Base-by-base conservation (phyloP, 495 filamentous ascomycete species). In the Penicillium nucicola region DNA sequence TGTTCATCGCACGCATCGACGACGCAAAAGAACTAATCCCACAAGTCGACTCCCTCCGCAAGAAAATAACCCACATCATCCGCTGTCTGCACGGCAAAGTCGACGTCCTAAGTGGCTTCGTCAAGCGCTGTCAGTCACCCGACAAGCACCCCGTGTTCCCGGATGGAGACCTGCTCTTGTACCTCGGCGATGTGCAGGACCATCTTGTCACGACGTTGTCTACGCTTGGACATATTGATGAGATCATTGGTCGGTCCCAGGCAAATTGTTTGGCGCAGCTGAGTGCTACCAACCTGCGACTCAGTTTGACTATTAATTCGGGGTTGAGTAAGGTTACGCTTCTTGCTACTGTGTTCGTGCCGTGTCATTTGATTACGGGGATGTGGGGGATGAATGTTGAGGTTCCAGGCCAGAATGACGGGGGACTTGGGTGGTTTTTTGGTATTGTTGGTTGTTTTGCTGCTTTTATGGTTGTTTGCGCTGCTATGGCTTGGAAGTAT, bases 201-300 rank as follows among this genome's bases (percentile, higher is more conserved):
- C 92, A 97, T 74, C 87, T 97, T n/a, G 86, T 97, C 11, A 97
- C 92, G 39, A 96, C 93, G 82, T 84, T 93, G 77, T 86, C 83
- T 48, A 93, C 90, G 60, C 75, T 97, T 13, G 78, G 78, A 4
- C 93, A 97, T 55, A 92, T 92, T 53, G 93, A 97, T 62, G 95
- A 96, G 74, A 96, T 97, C 71, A 80, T 96, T 22, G 86, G 85
- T 0, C 85, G 92, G 19, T 83, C 82, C 13, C 92, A 96, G 75
- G 84, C 83, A 62, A 97, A 97, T 58, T 96, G 92, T 56, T 77
- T 97, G 14, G 92, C 92, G 6, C 92, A 96, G 67, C 81, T 97
- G 42, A 89, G 84, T 34, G 90, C 95, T 45, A 88, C 90, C 43
- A 88, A 85, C 62, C 84, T 95, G 61, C 77, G 81, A 10, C 76